Evolutionary conservation across 2,329 filamentous ascomycete species (phyloP).

Genomic region (Fusarium gaditjirri): DNA sequence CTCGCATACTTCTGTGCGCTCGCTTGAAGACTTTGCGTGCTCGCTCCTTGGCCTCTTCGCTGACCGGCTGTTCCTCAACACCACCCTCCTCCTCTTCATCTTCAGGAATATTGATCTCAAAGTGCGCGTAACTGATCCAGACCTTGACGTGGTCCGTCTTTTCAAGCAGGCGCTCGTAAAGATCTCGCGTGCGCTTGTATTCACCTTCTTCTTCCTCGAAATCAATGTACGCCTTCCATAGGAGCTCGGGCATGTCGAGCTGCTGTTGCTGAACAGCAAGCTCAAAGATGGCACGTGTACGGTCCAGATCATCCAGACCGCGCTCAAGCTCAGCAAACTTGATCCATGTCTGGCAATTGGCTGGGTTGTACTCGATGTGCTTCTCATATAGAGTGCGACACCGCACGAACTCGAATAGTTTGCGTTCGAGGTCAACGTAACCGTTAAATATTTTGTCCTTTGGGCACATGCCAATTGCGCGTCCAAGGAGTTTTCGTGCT

Average conservation of each 20-base stretch:
- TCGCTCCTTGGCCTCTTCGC: constrained; percentile 83
- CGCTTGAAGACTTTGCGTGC: constrained; percentile 87
- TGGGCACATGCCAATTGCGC: constrained; percentile 91
- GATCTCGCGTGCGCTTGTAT: constrained; percentile 80
- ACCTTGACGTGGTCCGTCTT: constrained; percentile 99
- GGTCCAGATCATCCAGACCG: constrained; percentile 88
- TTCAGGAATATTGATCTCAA: constrained; percentile 94
- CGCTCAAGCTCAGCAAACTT: constrained; percentile 94
- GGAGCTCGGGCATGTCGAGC: constrained; percentile 95
- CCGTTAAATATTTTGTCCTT: constrained; percentile 96
- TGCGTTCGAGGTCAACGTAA: constrained; percentile 92
- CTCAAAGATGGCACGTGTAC: constrained; percentile 91
- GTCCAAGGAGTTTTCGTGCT: constrained; percentile 89
- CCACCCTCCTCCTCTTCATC: constrained; percentile 68
- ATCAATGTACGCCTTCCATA: constrained; percentile 99
- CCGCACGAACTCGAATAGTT: constrained; percentile 91
- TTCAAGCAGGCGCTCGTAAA: constrained; percentile 90
- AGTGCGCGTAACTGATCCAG: constrained; percentile 98
- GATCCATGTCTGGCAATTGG: constrained; percentile 95
- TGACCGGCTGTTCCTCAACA: constrained; percentile 72
- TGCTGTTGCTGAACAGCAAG: constrained; percentile 83
- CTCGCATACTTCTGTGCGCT: constrained; percentile 87
- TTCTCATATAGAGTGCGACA: constrained; percentile 95
- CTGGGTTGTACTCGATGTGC: constrained; percentile 89
- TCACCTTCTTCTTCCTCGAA: constrained; percentile 97